Evolutionary conservation across 176 grass and related monocot genomes (phyloP).

Genomic region (Themeda triandra): DNA sequence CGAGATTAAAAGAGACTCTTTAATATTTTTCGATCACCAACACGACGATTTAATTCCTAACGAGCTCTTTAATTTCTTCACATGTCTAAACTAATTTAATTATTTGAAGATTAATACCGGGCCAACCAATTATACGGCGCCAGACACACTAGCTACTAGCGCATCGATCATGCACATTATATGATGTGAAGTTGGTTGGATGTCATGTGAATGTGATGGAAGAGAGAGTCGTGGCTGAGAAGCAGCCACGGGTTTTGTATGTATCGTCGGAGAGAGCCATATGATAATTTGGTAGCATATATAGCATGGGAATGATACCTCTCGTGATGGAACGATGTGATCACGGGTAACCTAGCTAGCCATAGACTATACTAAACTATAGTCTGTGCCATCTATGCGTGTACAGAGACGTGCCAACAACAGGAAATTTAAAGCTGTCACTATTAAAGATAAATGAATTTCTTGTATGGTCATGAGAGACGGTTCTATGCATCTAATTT

Average conservation of each 20-base stretch:
- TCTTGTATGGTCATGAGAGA: too few species aligned
- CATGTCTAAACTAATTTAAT: not conserved
- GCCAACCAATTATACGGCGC: not conserved
- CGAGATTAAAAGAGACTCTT: too few species aligned
- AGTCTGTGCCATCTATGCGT: not conserved
- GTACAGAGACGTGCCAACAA: constrained; percentile 8
- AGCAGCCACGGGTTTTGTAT: not conserved
- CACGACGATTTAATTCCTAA: not conserved
- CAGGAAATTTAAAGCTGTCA: not conserved
- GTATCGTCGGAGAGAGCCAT: too few species aligned
- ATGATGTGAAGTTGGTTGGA: not conserved
- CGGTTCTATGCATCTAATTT: too few species aligned
- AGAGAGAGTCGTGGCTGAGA: not conserved
- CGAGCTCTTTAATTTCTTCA: not conserved
- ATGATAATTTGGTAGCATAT: not conserved
- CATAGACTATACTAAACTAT: too few species aligned
- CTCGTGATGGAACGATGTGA: not conserved
- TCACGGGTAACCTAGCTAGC: too few species aligned
- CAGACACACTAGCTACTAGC: not conserved
- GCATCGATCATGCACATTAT: not conserved
- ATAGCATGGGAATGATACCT: not conserved
- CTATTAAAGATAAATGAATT: not conserved
- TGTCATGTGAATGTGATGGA: not conserved
- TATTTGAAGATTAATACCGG: not conserved
- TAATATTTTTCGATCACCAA: too few species aligned